These are phyloP conservation scores for Eucalyptus rudis DNA, from an alignment of 345 rosid species.

Conservation along the genomic window DNA sequence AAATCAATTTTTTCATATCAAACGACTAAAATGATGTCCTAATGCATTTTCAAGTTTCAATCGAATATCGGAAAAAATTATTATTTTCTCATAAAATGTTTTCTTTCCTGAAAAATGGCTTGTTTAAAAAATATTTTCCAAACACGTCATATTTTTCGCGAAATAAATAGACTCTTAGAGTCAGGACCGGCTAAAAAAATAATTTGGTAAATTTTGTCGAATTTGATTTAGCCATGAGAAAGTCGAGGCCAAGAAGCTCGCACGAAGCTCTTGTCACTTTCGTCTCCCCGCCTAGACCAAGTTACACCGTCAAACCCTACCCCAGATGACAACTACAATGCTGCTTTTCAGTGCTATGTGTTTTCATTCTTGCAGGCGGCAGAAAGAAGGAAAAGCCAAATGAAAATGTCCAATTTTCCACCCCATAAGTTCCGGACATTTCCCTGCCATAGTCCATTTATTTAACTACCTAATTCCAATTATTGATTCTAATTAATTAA, in stretches of 20 bases:
- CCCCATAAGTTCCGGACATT: not conserved
- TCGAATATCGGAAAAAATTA: accelerated
- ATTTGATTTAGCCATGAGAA: not conserved
- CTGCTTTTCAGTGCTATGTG: not conserved
- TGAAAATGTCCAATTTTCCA: not conserved
- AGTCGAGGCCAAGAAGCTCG: not conserved
- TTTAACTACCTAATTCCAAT: not conserved
- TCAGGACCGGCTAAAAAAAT: too few relatives aligned
- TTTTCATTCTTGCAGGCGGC: not conserved
- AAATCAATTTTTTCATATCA: accelerated
- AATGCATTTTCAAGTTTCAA: too few relatives aligned
- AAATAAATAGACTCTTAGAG: too few relatives aligned
- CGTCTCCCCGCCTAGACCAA: not conserved
- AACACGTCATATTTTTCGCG: too few relatives aligned
- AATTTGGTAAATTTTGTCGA: not conserved
- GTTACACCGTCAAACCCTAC: not conserved
- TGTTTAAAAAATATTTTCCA: too few relatives aligned
- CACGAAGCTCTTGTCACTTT: not conserved
- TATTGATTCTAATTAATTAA: not conserved
- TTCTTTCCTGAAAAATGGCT: too few relatives aligned
- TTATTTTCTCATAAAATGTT: too few relatives aligned
- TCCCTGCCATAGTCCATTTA: not conserved
- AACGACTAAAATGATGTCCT: too few relatives aligned
- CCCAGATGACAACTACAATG: not conserved
- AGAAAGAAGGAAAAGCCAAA: not conserved